phyloP scores from a whole-genome alignment of 345 rosid species.

The Lumnitzera littorea region DNA sequence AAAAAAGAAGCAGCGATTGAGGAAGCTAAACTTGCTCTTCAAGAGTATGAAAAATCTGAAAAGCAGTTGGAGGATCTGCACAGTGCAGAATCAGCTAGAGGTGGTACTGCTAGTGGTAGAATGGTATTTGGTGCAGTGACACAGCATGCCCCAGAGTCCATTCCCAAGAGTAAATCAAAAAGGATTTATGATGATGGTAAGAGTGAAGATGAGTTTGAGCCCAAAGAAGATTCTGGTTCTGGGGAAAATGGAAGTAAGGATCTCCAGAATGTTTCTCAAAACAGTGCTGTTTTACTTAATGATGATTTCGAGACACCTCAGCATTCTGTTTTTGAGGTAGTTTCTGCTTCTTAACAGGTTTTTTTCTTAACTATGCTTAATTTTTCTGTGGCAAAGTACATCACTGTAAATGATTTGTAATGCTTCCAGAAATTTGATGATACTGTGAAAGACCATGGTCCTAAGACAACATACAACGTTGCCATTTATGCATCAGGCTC shows the following conservation, averaged over 20 bases:
- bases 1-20: slow-evolving; percentile 55
- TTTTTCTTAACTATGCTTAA: neutral
- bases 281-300: slow-evolving; percentile 23
- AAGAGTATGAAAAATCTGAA: slow-evolving; percentile 53
- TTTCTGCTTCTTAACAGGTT: slow-evolving; percentile 4
- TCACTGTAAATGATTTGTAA: neutral
- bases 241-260: slow-evolving; percentile 20
- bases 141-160: slow-evolving; percentile 31
- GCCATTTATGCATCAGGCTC: slow-evolving; percentile 61
- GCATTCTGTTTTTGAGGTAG: slow-evolving; percentile 41
- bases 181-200: slow-evolving; percentile 50
- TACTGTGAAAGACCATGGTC: slow-evolving; percentile 34
- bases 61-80: slow-evolving; percentile 39
- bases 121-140: slow-evolving; percentile 68
- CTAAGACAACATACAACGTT: slow-evolving; percentile 79
- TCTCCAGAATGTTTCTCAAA: slow-evolving; percentile 19
- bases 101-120: slow-evolving; percentile 47
- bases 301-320: slow-evolving; percentile 28
- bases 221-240: slow-evolving; percentile 24
- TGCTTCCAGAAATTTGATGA: slow-evolving; percentile 41
- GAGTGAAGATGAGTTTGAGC: slow-evolving; percentile 51
- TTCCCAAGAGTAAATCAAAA: slow-evolving; percentile 27
- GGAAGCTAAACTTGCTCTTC: slow-evolving; percentile 74
- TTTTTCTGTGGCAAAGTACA: neutral
- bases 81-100: slow-evolving; percentile 30